Evolutionary conservation across 1,284 basidiomycete species (phyloP).

Genomic region (Stereum hirsutum): DNA sequence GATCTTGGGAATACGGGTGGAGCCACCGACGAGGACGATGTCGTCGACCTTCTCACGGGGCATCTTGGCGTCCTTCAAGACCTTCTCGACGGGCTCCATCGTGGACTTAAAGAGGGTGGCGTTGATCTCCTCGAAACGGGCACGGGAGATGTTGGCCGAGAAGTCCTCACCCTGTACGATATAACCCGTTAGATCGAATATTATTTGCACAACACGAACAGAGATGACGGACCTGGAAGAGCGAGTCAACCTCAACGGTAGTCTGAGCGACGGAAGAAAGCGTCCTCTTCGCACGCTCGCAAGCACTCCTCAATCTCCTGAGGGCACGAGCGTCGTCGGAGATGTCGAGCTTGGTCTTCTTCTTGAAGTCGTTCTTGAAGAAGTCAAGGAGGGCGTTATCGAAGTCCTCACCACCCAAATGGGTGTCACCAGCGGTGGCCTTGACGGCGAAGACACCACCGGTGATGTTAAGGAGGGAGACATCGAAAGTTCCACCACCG

Average conservation of each 20-base stretch:
- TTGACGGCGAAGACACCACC: conserved; percentile 97
- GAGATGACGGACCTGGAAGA: conserved; percentile 68
- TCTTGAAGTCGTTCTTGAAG: conserved; percentile 99
- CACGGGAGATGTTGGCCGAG: conserved; percentile 94
- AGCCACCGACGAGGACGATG: conserved; percentile 99
- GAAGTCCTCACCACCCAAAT: conserved; percentile 97
- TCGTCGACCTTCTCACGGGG: conserved; percentile 96
- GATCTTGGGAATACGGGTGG: conserved; percentile 99
- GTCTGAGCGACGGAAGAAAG: conserved; percentile 98
- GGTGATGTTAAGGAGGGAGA: conserved; percentile 93
- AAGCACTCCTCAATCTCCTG: conserved; percentile 90
- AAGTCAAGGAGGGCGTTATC: conserved; percentile 96
- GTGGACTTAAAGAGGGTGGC: conserved; percentile 92
- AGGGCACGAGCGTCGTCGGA: conserved; percentile 93
- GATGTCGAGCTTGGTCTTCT: conserved; percentile 96
- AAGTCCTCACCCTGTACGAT: conserved; percentile 75
- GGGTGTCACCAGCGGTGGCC: conserved; percentile 97
- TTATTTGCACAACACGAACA: too few relatives aligned
- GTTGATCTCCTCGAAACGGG: conserved; percentile 99
- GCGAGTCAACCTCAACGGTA: conserved; percentile 97
- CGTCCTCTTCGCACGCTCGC: conserved; percentile 99
- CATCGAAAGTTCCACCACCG: conserved; percentile 98
- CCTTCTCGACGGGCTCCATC: conserved; percentile 97
- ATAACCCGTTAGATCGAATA: neutral
- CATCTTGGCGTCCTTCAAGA: conserved; percentile 98